phyloP scores from a whole-genome alignment of 2,329 filamentous ascomycete genomes.

The Nemania sp. region DNA sequence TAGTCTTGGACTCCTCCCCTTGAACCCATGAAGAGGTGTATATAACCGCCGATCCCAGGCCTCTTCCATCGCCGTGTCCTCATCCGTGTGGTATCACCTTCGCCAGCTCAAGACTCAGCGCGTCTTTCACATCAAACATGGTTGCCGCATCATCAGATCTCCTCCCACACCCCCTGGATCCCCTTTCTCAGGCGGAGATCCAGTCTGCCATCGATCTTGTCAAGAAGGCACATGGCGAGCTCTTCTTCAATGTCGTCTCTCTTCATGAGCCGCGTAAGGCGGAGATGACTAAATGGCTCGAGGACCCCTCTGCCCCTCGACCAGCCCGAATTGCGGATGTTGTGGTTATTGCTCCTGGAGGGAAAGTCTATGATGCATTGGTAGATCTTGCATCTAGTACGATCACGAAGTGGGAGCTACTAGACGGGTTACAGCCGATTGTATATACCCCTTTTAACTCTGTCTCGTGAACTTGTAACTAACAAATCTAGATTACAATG shows the following conservation, averaged over 20 bases:
- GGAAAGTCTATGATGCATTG: constrained; percentile 84
- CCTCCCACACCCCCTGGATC: constrained; percentile 78
- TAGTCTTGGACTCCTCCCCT: too few species aligned
- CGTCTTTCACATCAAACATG: constrained; percentile 38
- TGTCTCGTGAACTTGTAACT: neutral
- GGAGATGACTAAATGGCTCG: constrained; percentile 84
- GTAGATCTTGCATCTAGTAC: constrained; percentile 77
- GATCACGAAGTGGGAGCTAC: constrained; percentile 79
- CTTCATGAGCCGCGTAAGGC: constrained; percentile 87
- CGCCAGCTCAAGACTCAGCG: neutral
- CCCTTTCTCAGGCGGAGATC: constrained; percentile 79
- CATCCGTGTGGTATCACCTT: constrained; percentile 3
- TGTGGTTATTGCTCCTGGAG: constrained; percentile 82
- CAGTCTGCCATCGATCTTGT: constrained; percentile 76
- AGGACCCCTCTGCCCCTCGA: constrained; percentile 69
- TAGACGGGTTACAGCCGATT: constrained; percentile 84
- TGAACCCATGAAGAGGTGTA: neutral
- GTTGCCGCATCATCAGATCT: constrained; percentile 39
- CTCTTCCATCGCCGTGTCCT: neutral
- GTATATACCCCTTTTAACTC: constrained; percentile 56
- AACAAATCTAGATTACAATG: constrained; percentile 77
- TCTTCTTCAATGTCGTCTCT: constrained; percentile 89
- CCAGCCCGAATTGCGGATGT: constrained; percentile 83
- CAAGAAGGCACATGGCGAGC: constrained; percentile 74
- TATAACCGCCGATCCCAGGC: constrained; percentile 15